Evolutionary conservation across 768 basidiomycete genomes (phyloP).

Genomic region (Paxillus rubicundulus): DNA sequence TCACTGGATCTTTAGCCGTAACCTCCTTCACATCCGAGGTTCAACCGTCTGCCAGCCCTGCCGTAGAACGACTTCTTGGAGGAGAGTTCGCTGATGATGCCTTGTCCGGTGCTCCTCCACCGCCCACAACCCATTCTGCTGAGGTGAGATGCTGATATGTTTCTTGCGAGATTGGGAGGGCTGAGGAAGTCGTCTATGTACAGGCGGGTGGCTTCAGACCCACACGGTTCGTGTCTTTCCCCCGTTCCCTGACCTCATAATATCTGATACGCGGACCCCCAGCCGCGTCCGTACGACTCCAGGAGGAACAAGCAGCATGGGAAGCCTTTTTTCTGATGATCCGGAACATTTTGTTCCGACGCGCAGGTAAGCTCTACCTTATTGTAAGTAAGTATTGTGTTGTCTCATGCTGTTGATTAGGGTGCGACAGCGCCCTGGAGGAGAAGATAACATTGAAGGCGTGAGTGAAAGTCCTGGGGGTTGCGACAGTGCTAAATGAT

Average conservation of each 20-base stretch:
- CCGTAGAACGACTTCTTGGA: slow-evolving; percentile 12
- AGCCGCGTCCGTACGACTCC: slow-evolving; percentile 35
- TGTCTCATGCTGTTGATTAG: slow-evolving; percentile 30
- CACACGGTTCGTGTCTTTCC: slow-evolving; percentile 41
- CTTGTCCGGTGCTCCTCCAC: slow-evolving; percentile 53
- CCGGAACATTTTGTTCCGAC: slow-evolving; percentile 61
- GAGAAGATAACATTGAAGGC: slow-evolving; percentile 54
- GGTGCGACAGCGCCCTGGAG: slow-evolving; percentile 68
- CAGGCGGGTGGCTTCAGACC: slow-evolving; percentile 37
- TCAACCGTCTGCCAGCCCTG: slow-evolving; percentile 1
- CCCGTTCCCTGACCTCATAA: not conserved
- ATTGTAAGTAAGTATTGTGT: not conserved
- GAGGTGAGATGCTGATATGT: not conserved
- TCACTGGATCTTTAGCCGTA: slow-evolving; percentile 2
- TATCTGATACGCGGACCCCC: slow-evolving; percentile 1
- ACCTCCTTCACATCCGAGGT: slow-evolving; percentile 6
- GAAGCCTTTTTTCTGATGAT: slow-evolving; percentile 45
- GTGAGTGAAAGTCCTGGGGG: slow-evolving; percentile 23
- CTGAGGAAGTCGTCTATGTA: not conserved
- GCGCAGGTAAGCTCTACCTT: slow-evolving; percentile 47
- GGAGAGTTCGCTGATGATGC: slow-evolving; percentile 56
- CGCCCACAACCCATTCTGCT: slow-evolving; percentile 2
- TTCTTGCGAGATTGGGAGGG: not conserved
- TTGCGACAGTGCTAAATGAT: not conserved
- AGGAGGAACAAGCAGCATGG: slow-evolving; percentile 29